Percentiles rank a stretch among this genome's conserved stretches.
Evolutionary conservation across 495 filamentous ascomycete genomes (phyloP).

Genomic region (Hyaloscypha hepaticicola): DNA sequence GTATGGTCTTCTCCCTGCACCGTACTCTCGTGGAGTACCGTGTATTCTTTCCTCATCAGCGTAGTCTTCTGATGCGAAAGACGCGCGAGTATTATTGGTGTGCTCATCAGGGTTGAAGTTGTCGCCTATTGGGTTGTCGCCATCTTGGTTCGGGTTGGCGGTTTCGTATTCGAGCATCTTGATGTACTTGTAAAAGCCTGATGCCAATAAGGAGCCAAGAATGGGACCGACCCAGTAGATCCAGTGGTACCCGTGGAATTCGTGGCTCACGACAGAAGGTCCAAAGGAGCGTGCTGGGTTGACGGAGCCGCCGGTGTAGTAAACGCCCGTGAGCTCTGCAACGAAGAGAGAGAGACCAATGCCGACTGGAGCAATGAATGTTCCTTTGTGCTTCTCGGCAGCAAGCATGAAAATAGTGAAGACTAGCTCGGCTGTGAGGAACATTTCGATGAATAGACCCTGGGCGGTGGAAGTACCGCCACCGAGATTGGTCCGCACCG

Average conservation of each 20-base stretch:
- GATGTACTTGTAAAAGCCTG: constrained; percentile 65
- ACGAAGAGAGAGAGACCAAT: constrained; percentile 56
- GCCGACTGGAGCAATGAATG: constrained; percentile 53
- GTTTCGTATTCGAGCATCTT: constrained; percentile 70
- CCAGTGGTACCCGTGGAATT: constrained; percentile 70
- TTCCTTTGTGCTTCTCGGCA: constrained; percentile 52
- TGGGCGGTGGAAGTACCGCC: constrained; percentile 43
- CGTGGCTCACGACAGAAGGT: constrained; percentile 60
- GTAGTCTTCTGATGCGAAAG: constrained; percentile 22
- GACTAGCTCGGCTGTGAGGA: constrained; percentile 51
- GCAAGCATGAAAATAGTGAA: constrained; percentile 59
- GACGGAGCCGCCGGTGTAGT: constrained; percentile 70
- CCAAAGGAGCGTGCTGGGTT: constrained; percentile 75
- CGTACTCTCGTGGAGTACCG: constrained; percentile 14
- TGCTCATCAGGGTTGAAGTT: constrained; percentile 22
- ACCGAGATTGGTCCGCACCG: constrained; percentile 43
- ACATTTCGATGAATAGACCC: constrained; percentile 58
- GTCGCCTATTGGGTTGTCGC: constrained; percentile 13
- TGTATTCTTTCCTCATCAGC: background rate
- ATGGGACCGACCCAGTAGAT: constrained; percentile 64
- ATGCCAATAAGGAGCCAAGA: constrained; percentile 58
- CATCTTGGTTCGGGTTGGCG: constrained; percentile 71
- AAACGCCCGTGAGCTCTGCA: constrained; percentile 55
- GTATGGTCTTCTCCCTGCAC: constrained; percentile 12
- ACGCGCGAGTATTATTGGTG: constrained; percentile 1